Percentiles rank a stretch among this genome's conserved stretches.
These are phyloP conservation scores for Mantamonas sphyraenae DNA, from an alignment of 78 protist species.

Conservation along the genomic window DNA sequence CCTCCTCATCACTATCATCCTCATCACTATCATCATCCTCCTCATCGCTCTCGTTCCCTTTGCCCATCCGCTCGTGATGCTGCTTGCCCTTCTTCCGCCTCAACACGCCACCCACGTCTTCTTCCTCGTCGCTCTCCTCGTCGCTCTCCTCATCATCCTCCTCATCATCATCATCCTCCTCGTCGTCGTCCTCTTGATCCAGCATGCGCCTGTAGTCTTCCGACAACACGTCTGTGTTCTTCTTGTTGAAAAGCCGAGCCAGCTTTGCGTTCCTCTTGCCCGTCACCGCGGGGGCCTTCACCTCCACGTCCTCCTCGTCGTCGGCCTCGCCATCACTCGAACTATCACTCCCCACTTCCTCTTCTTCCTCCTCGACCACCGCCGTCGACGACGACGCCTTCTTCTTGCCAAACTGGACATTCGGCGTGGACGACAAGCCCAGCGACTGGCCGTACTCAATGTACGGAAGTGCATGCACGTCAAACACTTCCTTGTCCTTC, in stretches of 20 bases:
- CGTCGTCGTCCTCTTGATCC: background rate
- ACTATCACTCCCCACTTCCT: background rate
- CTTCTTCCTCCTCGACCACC: background rate
- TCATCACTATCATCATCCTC: background rate
- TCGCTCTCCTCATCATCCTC: background rate
- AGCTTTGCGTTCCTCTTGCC: slow-evolving; percentile 7
- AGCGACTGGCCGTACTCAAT: slow-evolving; percentile 13
- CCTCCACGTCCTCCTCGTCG: background rate
- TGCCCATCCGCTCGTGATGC: background rate
- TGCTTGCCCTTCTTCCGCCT: background rate
- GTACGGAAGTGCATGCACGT: slow-evolving; percentile 22
- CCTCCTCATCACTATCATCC: background rate
- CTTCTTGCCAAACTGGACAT: background rate
- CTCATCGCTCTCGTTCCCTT: background rate
- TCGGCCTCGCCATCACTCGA: background rate
- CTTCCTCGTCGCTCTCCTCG: background rate
- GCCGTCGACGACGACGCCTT: background rate
- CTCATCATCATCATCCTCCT: background rate
- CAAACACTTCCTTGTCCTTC: slow-evolving; percentile 37
- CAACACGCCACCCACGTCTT: background rate
- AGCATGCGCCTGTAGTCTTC: background rate
- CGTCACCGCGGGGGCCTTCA: background rate
- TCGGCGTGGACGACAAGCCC: slow-evolving; percentile 33
- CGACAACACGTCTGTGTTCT: background rate
- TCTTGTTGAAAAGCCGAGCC: background rate